These are phyloP conservation scores for Vachellia pachyceras DNA, from an alignment of 306 rosid genomes.

Conservation along the genomic window DNA sequence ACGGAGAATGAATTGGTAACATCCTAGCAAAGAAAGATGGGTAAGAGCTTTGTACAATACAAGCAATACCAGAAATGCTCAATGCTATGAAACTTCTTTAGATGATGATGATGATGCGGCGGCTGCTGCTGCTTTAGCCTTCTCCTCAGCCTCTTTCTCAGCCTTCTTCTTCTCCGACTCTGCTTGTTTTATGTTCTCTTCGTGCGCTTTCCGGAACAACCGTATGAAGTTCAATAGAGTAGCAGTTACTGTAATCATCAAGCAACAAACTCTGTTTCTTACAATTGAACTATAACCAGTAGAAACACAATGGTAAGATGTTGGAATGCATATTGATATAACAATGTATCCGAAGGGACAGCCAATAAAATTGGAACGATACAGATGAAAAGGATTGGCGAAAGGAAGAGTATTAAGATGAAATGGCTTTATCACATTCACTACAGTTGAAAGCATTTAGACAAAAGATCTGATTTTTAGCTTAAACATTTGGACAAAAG, in stretches of 20 bases:
- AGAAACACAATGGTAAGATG: constrained; percentile 14
- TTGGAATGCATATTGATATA: not conserved
- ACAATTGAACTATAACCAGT: not conserved
- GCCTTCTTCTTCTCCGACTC: constrained; percentile 90
- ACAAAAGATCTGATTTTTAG: not conserved
- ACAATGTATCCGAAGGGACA: too few relatives aligned
- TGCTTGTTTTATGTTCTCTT: constrained; percentile 90
- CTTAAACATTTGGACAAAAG: not conserved
- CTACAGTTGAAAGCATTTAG: not conserved
- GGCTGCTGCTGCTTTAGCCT: constrained; percentile 58
- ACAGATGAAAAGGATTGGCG: too few relatives aligned
- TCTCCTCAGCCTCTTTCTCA: constrained; percentile 78
- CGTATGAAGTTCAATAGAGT: constrained; percentile 82
- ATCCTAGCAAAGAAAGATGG: constrained; percentile 54
- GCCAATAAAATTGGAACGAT: too few relatives aligned
- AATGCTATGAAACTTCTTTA: constrained; percentile 41
- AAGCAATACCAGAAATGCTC: constrained; percentile 36
- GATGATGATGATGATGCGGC: not conserved
- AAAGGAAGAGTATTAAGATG: not conserved
- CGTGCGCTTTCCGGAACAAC: constrained; percentile 93
- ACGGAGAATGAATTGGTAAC: constrained; percentile 57
- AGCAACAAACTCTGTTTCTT: not conserved
- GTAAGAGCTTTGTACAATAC: constrained; percentile 76
- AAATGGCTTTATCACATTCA: not conserved
- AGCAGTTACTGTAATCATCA: constrained; percentile 73